Percentiles rank a stretch among this genome's conserved stretches.
Evolutionary conservation across 306 rosid genomes (phyloP).

Genomic region (Prosopis cineraria): DNA sequence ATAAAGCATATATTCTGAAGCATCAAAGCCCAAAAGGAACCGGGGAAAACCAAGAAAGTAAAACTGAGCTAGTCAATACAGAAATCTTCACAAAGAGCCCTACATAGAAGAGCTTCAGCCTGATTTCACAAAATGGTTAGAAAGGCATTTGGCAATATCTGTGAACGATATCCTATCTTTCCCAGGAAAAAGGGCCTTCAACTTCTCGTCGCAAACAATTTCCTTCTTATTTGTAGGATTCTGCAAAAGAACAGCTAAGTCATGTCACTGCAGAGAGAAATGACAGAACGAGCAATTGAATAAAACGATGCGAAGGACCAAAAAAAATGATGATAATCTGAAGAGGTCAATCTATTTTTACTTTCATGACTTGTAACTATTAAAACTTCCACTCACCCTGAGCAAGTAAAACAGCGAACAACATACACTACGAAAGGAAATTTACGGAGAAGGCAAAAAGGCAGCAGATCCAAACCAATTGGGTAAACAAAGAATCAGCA

Average conservation of each 20-base stretch:
- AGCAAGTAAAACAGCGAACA: not conserved
- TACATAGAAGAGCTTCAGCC: constrained; percentile 29
- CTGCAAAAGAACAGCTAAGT: constrained; percentile 48
- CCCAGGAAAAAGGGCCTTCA: constrained; percentile 70
- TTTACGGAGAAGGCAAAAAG: not conserved
- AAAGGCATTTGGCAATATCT: constrained; percentile 55
- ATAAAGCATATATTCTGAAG: not conserved
- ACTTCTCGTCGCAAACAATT: constrained; percentile 64
- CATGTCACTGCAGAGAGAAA: constrained; percentile 19
- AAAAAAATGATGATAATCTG: not conserved
- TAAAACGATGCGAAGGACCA: constrained; percentile 4
- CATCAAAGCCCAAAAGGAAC: not conserved
- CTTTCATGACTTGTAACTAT: not conserved
- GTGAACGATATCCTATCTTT: constrained; percentile 61
- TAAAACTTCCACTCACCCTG: not conserved
- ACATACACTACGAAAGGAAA: not conserved
- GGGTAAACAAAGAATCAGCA: not conserved
- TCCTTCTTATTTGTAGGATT: constrained; percentile 65
- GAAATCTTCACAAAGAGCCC: constrained; percentile 26
- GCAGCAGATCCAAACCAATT: not conserved
- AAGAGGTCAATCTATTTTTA: not conserved
- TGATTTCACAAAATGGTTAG: constrained; percentile 60
- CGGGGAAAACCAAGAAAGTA: not conserved
- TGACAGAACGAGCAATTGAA: not conserved
- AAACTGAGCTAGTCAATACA: constrained; percentile 26